These are phyloP conservation scores for Ogataea wickerhamii DNA, from an alignment of 805 yeast species.

Conservation along the genomic window DNA sequence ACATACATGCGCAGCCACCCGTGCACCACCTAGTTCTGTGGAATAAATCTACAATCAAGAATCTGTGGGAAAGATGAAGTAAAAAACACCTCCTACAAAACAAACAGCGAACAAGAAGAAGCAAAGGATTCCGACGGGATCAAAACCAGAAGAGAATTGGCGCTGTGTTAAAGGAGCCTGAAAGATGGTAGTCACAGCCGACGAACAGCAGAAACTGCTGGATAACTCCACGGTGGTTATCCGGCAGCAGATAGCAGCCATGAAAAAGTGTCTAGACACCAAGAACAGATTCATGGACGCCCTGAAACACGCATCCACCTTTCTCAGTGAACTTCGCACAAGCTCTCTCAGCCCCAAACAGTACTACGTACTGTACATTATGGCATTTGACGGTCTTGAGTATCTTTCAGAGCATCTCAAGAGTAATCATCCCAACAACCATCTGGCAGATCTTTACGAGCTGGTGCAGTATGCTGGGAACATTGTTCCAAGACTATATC, in stretches of 20 bases:
- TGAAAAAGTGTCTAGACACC: constrained; percentile 69
- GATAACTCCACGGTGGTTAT: constrained; percentile 50
- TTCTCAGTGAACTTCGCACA: constrained; percentile 78
- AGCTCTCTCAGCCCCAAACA: constrained; percentile 78
- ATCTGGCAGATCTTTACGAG: constrained; percentile 86
- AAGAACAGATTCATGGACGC: constrained; percentile 80
- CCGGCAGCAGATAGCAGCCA: constrained; percentile 64
- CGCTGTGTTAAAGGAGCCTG: no score
- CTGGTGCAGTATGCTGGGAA: constrained; percentile 94
- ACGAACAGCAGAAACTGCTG: constrained; percentile 30
- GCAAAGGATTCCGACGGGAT: no score
- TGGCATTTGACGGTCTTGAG: constrained; percentile 78
- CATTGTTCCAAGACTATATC: constrained; percentile 83
- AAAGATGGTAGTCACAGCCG: constrained; percentile 15
- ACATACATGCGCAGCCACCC: no score
- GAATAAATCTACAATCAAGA: no score
- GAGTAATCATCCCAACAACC: constrained; percentile 64
- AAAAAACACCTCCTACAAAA: no score
- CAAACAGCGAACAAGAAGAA: no score
- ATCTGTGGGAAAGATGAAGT: no score
- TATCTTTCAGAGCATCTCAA: constrained; percentile 60
- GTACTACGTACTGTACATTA: constrained; percentile 86
- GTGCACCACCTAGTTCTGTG: no score
- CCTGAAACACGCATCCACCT: constrained; percentile 77
- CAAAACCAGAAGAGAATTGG: no score